These are phyloP conservation scores for Sindora glabra DNA, from an alignment of 306 rosid genomes.

Conservation along the genomic window DNA sequence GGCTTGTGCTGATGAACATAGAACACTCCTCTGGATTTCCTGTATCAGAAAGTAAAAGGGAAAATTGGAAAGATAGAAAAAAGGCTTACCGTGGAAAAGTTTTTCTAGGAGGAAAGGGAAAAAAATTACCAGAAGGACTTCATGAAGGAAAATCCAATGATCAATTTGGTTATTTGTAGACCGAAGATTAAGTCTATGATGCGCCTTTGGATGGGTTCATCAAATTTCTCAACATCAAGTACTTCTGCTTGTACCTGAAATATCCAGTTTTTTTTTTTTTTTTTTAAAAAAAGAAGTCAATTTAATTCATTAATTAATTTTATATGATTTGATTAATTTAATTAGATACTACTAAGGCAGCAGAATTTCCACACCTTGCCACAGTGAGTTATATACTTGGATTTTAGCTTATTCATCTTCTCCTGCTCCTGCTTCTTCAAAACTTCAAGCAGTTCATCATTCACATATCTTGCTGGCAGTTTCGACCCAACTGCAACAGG, in stretches of 20 bases:
- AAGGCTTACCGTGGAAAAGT: background rate
- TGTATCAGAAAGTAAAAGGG: constrained; percentile 4
- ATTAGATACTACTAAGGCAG: background rate
- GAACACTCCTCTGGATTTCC: constrained; percentile 65
- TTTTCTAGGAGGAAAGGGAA: background rate
- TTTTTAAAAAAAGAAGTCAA: background rate
- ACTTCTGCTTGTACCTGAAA: constrained; percentile 55
- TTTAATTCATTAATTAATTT: background rate
- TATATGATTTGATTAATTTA: background rate
- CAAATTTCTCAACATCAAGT: constrained; percentile 39
- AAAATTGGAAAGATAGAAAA: background rate
- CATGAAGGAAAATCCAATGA: constrained; percentile 63
- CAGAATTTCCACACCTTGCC: constrained; percentile 44
- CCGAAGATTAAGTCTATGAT: constrained; percentile 51
- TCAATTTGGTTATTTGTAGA: constrained; percentile 54
- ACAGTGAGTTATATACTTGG: constrained; percentile 50
- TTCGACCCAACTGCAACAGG: constrained; percentile 68
- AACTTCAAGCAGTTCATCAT: constrained; percentile 55
- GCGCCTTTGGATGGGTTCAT: constrained; percentile 47
- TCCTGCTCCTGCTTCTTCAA: constrained; percentile 43
- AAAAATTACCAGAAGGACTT: constrained; percentile 52
- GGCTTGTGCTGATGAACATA: constrained; percentile 68
- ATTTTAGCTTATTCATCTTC: constrained; percentile 37
- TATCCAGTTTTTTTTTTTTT: too few species aligned
- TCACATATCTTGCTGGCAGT: constrained; percentile 70